Evolutionary conservation across 805 yeast genomes (phyloP).

Genomic region (Candida ovalis): DNA sequence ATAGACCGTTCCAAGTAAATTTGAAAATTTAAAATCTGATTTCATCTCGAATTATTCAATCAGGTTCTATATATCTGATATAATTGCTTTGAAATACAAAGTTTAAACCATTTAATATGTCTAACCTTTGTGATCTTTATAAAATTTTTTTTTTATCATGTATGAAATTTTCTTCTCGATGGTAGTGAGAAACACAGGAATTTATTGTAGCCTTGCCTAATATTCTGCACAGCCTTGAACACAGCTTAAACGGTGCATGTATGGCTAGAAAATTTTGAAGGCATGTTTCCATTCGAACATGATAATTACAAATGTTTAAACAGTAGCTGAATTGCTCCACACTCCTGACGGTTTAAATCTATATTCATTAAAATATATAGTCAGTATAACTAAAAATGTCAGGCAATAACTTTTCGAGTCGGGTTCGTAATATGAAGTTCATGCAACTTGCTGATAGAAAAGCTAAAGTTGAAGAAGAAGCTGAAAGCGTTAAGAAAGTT

Average conservation of each 20-base stretch:
- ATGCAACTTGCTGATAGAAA: slow-evolving; percentile 44
- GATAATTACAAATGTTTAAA: neutral
- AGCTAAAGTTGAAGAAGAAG: slow-evolving; percentile 31
- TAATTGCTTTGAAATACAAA: neutral
- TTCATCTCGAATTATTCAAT: slow-evolving; percentile 48
- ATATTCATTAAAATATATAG: too few relatives aligned
- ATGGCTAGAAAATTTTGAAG: neutral
- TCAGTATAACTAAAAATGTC: slow-evolving; percentile 3
- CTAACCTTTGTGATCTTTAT: neutral
- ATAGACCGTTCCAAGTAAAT: slow-evolving; percentile 91
- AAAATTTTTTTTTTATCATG: neutral
- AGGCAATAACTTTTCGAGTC: slow-evolving; percentile 48
- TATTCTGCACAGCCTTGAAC: neutral
- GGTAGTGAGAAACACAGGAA: neutral
- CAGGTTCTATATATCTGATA: neutral
- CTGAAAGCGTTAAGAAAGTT: slow-evolving; percentile 25
- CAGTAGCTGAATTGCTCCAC: too few relatives aligned
- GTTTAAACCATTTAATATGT: too few relatives aligned
- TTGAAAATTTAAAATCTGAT: slow-evolving; percentile 85
- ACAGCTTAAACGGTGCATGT: too few relatives aligned
- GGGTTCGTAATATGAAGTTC: slow-evolving; percentile 84
- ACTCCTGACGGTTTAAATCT: too few relatives aligned
- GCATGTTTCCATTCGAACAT: too few relatives aligned
- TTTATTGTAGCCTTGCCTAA: neutral
- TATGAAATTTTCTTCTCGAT: neutral